Evolutionary conservation across 2,329 filamentous ascomycete genomes (phyloP), one percentile per base, ranked within the genome.

Genomic region (Tolypocladium nubicola): DNA sequence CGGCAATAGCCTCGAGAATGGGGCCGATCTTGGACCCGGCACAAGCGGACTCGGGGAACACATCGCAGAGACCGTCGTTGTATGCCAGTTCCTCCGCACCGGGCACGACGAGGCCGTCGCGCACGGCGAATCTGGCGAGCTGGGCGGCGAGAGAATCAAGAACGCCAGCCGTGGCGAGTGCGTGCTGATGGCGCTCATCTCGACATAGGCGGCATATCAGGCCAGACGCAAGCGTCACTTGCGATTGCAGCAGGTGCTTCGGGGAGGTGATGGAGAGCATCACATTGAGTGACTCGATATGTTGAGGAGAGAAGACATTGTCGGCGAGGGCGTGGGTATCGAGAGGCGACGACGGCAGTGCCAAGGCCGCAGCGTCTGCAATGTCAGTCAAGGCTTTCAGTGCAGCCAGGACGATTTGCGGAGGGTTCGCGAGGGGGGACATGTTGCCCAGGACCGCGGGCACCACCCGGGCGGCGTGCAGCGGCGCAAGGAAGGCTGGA

Each of bases 71-170:
- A 9, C 80, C 80, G 57, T 85, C 79, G 37, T 75, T 73, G n/a
- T 75, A 72, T 37, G 81, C 77, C 50, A 79, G 68, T 2, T 76
- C 67, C 56, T 86, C 83, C 5, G 85, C 82, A 2, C 81, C 81
- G 0, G 87, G 86, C 40, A 89, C 71, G n/a, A 89, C 85, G 60
- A 86, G 80, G 11, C 87, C 87, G 60, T 85, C 79, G 7, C 81
- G 77, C 2, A 88, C 84, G 47, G 87, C 82, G 66, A 89, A 87
- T 57, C 80, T 85, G 55, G 83, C 89, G 58, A 97, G 73, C 62
- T 86, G 86, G 6, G 84, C 80, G 33, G 90, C 87, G 35, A 97
- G 78, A 14, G 87, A 82, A 71, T 96, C 90, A 39, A 97, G 76
- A 33, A 96, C 79, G 7, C 89, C 89, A 13, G 78, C 79, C 41